Percentiles rank a stretch among this genome's conserved stretches.
phyloP scores from a whole-genome alignment of 2,329 filamentous ascomycete genomes.

The Xylariales sp. region DNA sequence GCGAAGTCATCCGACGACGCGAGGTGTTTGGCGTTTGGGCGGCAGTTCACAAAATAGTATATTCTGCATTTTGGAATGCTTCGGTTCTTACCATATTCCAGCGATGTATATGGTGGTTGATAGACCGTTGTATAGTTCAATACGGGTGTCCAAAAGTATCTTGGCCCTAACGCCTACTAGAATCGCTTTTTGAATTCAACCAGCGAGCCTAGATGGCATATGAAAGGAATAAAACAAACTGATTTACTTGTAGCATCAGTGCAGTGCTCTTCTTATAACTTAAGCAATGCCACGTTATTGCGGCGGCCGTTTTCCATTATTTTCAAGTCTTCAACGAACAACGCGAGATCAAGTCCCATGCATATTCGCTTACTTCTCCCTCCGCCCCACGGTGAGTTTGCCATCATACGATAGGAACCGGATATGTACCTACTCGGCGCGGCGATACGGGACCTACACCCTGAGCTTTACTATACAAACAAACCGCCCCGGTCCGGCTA shows the following conservation, averaged over 20 bases:
- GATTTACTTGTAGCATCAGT: neutral
- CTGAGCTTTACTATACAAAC: neutral
- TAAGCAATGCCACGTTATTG: neutral
- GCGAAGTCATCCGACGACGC: slow-evolving; percentile 8
- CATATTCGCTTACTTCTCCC: too few species aligned
- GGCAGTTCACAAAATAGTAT: slow-evolving; percentile 16
- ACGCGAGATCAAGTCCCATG: neutral
- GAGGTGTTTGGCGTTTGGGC: slow-evolving; percentile 29
- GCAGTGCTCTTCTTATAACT: neutral
- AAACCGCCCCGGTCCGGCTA: neutral
- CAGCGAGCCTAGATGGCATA: neutral
- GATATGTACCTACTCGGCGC: too few species aligned
- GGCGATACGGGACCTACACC: too few species aligned
- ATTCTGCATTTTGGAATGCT: slow-evolving; percentile 13
- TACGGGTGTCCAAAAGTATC: neutral
- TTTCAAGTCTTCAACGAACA: neutral
- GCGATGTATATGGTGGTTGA: neutral
- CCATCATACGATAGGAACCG: too few species aligned
- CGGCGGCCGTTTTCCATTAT: too few species aligned
- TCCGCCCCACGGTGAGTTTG: too few species aligned
- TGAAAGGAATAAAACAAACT: neutral
- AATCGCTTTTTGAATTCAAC: neutral
- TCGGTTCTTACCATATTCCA: neutral
- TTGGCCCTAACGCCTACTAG: neutral
- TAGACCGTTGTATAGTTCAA: slow-evolving; percentile 11